Evolutionary conservation across 768 basidiomycete species (phyloP).

Genomic region (Podaxis sp.): DNA sequence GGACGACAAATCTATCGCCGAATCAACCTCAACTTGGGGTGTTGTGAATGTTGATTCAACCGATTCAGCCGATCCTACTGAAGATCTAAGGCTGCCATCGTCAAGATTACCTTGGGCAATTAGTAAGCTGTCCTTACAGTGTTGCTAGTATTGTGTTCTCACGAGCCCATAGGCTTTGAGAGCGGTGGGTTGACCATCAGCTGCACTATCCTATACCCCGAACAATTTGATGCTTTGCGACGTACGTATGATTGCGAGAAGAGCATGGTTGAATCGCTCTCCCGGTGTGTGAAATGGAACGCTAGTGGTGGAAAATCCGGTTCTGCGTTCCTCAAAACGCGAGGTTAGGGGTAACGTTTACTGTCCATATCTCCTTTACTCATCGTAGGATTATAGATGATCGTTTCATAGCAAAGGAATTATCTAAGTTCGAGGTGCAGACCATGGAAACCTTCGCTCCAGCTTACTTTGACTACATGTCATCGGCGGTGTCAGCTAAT

Average conservation of each 20-base stretch:
- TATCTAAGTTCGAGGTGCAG: slow-evolving; percentile 87
- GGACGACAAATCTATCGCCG: slow-evolving; percentile 78
- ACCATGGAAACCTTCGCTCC: slow-evolving; percentile 97
- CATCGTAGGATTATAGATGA: slow-evolving; percentile 60
- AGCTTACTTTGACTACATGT: slow-evolving; percentile 97
- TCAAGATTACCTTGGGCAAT: slow-evolving; percentile 82
- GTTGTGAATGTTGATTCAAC: slow-evolving; percentile 80
- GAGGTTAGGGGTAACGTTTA: slow-evolving; percentile 50
- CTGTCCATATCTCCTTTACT: slow-evolving; percentile 6
- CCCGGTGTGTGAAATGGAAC: slow-evolving; percentile 96
- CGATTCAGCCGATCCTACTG: slow-evolving; percentile 68
- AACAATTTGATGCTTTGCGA: slow-evolving; percentile 93
- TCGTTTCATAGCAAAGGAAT: slow-evolving; percentile 97
- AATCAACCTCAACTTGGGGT: slow-evolving; percentile 90
- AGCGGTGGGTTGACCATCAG: slow-evolving; percentile 89
- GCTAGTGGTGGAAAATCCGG: slow-evolving; percentile 95
- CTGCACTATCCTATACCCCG: slow-evolving; percentile 92
- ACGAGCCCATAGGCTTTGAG: slow-evolving; percentile 66
- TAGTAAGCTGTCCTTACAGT: slow-evolving; percentile 44
- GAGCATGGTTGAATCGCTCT: slow-evolving; percentile 90
- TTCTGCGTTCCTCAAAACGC: slow-evolving; percentile 93
- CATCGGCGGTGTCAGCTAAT: slow-evolving; percentile 83
- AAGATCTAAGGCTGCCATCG: slow-evolving; percentile 73
- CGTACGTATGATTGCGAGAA: slow-evolving; percentile 92
- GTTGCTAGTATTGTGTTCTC: slow-evolving; percentile 6